Evolutionary conservation across 148 eudicot species (phyloP).

Genomic region (Fagopyrum esculentum): DNA sequence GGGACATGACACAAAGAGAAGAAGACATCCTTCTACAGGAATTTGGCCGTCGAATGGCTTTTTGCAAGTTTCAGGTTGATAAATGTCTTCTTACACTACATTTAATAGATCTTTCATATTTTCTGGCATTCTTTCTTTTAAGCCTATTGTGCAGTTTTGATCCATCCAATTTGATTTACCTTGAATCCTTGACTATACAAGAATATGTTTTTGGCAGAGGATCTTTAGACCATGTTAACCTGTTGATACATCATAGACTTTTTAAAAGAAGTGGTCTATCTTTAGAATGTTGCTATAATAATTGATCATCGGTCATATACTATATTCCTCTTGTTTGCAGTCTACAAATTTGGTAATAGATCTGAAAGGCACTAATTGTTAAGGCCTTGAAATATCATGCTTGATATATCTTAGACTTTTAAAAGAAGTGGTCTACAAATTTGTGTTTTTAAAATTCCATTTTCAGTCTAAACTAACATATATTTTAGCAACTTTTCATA

Average conservation of each 20-base stretch:
- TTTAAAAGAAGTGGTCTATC: background rate
- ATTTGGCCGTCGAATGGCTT: conserved; percentile 91
- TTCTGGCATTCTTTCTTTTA: background rate
- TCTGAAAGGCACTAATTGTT: background rate
- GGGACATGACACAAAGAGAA: conserved; percentile 98
- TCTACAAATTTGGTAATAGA: background rate
- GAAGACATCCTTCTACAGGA: conserved; percentile 95
- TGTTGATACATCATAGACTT: background rate
- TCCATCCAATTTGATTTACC: too few species aligned
- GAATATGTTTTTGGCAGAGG: background rate
- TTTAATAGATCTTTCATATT: background rate
- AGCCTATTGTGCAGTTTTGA: background rate
- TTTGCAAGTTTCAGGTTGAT: conserved; percentile 83
- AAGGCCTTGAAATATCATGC: too few species aligned
- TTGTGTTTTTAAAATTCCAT: too few species aligned
- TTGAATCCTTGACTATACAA: too few species aligned
- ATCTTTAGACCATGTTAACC: background rate
- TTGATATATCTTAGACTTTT: too few species aligned
- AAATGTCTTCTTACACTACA: background rate
- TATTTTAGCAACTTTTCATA: too few species aligned
- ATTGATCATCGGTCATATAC: background rate
- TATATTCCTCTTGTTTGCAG: background rate
- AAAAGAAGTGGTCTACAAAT: too few species aligned
- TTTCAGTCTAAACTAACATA: too few species aligned
- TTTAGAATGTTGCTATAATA: background rate